Base-by-base conservation (phyloP, 768 basidiomycete species). In the Leccinum variicolor region DNA sequence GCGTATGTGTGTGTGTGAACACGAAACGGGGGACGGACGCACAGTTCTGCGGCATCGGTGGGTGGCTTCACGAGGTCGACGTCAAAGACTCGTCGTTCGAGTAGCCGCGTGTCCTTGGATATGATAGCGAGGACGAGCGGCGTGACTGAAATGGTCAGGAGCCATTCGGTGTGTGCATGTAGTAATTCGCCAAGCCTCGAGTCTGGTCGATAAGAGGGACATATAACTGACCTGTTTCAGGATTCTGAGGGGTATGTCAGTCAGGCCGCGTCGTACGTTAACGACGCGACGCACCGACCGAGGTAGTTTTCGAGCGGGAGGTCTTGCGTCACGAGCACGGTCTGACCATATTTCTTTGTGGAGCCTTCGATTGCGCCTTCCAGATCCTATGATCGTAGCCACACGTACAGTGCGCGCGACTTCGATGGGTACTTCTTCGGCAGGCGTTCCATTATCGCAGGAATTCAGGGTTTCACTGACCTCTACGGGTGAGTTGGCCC, bases 41-140 rank as follows among this genome's bases (percentile, higher is more conserved):
- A 89, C 86, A 77, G 72, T 66, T 80, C 78, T 46, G 74, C 65
- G 29, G 76, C 69, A 50, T 82, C 81, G 2, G 79, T 66, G 11
- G 84, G 76, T 23, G 82, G 84, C 54, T 89, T 85, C 45, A 92
- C 84, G 54, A 94, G 80, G 67, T 92, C 87, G 72, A 99, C 81
- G 73, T 98, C 95, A 71, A 99, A 98, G 52, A 98, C 94, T 96
- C 97, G 98, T 61, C 97, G 83, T 74, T 99, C 97, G 48, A 98
- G 83, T 53, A 88, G 85, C 33, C 92, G 82, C 10, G 92, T 89
- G 67, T 98, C 96, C 69, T 96, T 94, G 11, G 93, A 92, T 60
- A 98, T 92, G 74, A 99, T 96, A 26, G 92, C 95, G 21, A 98
- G 84, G 9, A 98, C 95, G 1, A 98, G 82, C 62, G 97, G 92